Percentiles rank a stretch among this genome's conserved stretches.
Conservation (phyloP, 169 alveolate genomes). For the Perkinsus marinus region DNA sequence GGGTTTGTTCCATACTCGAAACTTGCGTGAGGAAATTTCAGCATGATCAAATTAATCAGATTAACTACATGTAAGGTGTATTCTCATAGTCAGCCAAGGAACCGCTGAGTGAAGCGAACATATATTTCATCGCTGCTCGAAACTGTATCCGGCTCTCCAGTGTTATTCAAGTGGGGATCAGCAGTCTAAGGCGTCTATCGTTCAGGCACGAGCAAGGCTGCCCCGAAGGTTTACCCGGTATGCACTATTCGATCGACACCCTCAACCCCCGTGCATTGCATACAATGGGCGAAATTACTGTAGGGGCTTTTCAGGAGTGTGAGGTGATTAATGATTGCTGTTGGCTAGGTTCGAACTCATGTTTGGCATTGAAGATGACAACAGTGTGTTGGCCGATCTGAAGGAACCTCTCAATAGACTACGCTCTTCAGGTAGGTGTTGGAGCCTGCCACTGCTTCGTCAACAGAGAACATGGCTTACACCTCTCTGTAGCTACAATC, state of each 20-base stretch:
- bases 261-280: slow-evolving; percentile 72
- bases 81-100: no score
- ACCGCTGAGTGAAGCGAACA: no score
- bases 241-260: slow-evolving; percentile 80
- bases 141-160: no score
- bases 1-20: no score
- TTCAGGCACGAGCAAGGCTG: slow-evolving; percentile 2
- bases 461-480: no score
- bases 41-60: no score
- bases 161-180: no score
- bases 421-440: background rate
- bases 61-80: no score
- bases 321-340: background rate
- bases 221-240: slow-evolving; percentile 64
- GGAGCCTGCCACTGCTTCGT: background rate
- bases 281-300: slow-evolving; percentile 76
- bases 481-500: no score
- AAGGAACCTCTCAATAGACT: background rate
- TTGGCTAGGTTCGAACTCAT: slow-evolving; percentile 31
- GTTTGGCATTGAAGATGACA: slow-evolving; percentile 21
- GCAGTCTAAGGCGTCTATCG: no score
- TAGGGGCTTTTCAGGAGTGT: background rate
- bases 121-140: no score
- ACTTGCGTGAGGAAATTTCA: no score
- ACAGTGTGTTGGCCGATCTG: slow-evolving; percentile 9